Evolutionary conservation across 148 eudicot genomes (phyloP), one percentile per base, ranked within the genome.

Genomic region (Bassia scoparia): DNA sequence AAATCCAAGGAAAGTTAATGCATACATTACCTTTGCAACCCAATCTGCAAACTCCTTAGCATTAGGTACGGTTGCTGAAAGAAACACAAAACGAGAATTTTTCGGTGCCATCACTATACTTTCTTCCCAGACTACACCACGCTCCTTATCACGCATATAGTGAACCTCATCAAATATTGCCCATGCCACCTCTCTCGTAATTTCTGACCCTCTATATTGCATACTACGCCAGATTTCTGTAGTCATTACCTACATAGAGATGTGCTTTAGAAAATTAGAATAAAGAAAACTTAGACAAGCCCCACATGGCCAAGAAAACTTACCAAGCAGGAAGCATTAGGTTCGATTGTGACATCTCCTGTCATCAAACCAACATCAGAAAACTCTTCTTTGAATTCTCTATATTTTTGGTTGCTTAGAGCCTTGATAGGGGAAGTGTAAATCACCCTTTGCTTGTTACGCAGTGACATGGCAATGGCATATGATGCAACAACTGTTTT

Each of bases 61-160:
- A 82, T 95, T 95, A 76, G 99, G 99, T 66, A 95, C 99, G 6
- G 99, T 95, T 59, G 99, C 99, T 7, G 99, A 95, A 41, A 95
- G 92, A 75, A 95, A 95, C 20, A 92, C 99, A 83, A 95, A 95
- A 30, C 96, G 86, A 60, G 97, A 88, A 54, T 95, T 95, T 83
- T 87, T 95, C 67, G 99, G 99, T 52, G 99, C 99, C 99, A 95
- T 90, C 71, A 95, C 99, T 79, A 95, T 95, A 76, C 99, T 95
- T 80, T 95, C 99, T 84, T 95, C 99, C 99, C 99, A 92, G 10
- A 95, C 99, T 27, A 95, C 99, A 76, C 99, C 99, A 71, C 99
- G 85, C 81, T 92, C 97, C 74, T 93, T 86, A 79, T 95, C 99
- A 80, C 99, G 96, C 99, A 95, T 95, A 83, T 95, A 95, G 82